Conservation (phyloP, 495 filamentous ascomycete genomes). For the Podospora fimiseda region DNA sequence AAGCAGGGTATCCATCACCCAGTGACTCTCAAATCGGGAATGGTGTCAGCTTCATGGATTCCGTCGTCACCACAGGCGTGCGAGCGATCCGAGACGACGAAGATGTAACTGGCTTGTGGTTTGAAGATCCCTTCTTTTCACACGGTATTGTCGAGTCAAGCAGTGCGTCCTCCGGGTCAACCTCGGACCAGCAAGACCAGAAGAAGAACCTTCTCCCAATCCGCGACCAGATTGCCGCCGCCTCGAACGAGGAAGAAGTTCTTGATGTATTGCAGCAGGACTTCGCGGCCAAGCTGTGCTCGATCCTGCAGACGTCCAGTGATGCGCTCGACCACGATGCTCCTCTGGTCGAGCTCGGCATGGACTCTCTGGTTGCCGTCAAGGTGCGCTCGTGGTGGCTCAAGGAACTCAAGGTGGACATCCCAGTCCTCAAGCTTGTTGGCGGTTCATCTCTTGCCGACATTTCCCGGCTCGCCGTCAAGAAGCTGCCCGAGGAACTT, state of each 20-base stretch:
- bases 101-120: not conserved
- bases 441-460: constrained; percentile 29
- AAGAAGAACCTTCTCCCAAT: not conserved
- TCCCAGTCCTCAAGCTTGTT: constrained; percentile 47
- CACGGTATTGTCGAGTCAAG: not conserved
- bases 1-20: constrained; percentile 5
- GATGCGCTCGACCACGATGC: not conserved
- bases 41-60: not conserved
- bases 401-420: constrained; percentile 36
- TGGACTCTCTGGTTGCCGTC: constrained; percentile 42
- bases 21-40: not conserved
- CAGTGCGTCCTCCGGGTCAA: not conserved
- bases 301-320: constrained; percentile 6
- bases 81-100: constrained; percentile 7
- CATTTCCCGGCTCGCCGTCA: constrained; percentile 12
- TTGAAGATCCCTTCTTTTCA: not conserved
- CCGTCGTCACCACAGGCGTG: not conserved
- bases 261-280: not conserved
- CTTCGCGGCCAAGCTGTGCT: constrained; percentile 6
- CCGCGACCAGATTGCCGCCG: not conserved
- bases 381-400: constrained; percentile 39
- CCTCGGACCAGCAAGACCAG: not conserved
- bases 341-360: constrained; percentile 24
- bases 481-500: constrained; percentile 4
- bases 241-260: not conserved